Evolutionary conservation across 2,329 filamentous ascomycete species (phyloP), one percentile per base, ranked within the genome.

Genomic region (Fusarium kyushuense): DNA sequence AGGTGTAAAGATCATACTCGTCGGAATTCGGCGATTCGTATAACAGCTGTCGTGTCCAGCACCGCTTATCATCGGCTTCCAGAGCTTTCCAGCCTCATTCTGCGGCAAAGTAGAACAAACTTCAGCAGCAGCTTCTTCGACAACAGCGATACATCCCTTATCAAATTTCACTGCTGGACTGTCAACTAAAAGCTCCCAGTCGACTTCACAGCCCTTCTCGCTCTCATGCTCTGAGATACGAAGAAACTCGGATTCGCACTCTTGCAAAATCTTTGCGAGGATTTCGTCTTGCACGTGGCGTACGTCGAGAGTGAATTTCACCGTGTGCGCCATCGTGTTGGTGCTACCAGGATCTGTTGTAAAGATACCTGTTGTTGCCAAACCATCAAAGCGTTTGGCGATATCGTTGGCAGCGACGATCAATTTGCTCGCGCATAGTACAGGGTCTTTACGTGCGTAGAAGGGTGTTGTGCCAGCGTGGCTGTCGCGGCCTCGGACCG

Each of bases 1-100:
- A 9, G 58, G 57, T 1, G 57, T 62, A 32, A 62, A 62, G 4
- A 62, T 62, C 58, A 62, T 62, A 19, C 58, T 54, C 12, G 57
- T 62, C 7, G 58, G 58, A 11, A 56, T 61, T 10, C 36, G 14
- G 2, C 33, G 29, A 29, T 61, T 62, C 5, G 58, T 62, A 19
- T 61, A 62, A 3, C 56, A 61, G 3, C 58, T 62, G 11, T 62
- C 58, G 25, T 62, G 58, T 1, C 46, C 56, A 16, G 58, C 58
- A 5, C 58, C 58, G 6, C 58, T 61, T 1, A 62, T 62, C 47
- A 62, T 62, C 1, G 23, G 23, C 14, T 30, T 54, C 40, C 47
- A 62, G 7, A 62, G 57, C 19, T 36, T 62, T 0, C 35, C 57
- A 17, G n/a, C 11, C 2, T 16, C 9, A n/a, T 58, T 58, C 11